These are phyloP conservation scores for Odonthalia washingtoniensis DNA, from an alignment of 31 red algal genomes.

Conservation along the genomic window DNA sequence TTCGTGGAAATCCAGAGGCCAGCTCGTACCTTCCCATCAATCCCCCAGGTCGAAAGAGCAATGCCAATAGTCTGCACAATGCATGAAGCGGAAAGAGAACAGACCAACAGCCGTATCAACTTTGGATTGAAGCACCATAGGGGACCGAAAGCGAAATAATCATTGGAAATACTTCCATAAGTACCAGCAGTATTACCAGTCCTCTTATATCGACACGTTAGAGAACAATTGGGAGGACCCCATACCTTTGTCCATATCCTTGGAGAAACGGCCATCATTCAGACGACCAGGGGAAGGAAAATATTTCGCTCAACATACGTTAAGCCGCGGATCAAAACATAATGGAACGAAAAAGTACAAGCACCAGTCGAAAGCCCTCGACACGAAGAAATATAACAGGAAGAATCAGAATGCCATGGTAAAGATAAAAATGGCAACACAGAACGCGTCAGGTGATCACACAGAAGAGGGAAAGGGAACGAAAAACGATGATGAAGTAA, in stretches of 20 bases:
- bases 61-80: background rate
- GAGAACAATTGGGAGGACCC: background rate
- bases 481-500: too few species aligned
- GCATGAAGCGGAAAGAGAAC: background rate
- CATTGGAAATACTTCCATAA: background rate
- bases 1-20: slow-evolving; percentile 16
- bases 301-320: slow-evolving; percentile 17
- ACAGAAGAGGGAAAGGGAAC: too few species aligned
- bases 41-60: slow-evolving; percentile 5
- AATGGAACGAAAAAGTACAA: background rate
- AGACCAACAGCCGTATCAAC: background rate
- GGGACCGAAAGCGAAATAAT: background rate
- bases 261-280: background rate
- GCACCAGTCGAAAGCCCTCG: background rate
- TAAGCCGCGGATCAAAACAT: background rate
- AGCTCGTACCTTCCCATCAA: background rate
- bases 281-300: background rate
- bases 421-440: too few species aligned
- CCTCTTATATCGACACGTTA: background rate
- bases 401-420: too few species aligned
- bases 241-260: background rate
- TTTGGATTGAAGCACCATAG: background rate
- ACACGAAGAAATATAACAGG: too few species aligned
- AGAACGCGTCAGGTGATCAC: too few species aligned
- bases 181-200: background rate